A percentile compares a stretch with the other conserved stretches of the same genome.
phyloP scores from a whole-genome alignment of 148 eudicot species.

The Rheum nobile region DNA sequence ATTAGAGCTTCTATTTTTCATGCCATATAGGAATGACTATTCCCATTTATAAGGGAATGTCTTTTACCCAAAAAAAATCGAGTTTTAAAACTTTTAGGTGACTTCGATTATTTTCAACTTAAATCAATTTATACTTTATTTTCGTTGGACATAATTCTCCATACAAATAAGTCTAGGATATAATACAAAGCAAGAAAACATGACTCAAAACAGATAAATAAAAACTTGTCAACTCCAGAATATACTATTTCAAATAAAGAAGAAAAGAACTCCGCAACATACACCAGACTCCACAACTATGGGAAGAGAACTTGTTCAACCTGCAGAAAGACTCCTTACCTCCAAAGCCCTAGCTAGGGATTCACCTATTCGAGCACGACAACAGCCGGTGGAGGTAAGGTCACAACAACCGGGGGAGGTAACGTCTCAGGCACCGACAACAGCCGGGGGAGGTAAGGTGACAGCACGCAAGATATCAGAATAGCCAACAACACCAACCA shows the following conservation, averaged over 20 bases:
- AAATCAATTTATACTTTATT: neutral
- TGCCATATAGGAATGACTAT: too few relatives aligned
- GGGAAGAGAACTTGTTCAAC: neutral
- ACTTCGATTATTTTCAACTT: too few relatives aligned
- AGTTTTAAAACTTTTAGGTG: too few relatives aligned
- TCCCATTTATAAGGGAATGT: too few relatives aligned
- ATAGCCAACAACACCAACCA: conserved; percentile 84
- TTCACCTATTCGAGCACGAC: neutral
- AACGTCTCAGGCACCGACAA: neutral
- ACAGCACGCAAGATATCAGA: conserved; percentile 83
- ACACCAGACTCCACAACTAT: neutral
- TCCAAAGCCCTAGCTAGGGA: neutral
- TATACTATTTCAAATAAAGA: too few relatives aligned
- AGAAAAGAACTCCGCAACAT: too few relatives aligned
- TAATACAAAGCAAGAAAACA: too few relatives aligned
- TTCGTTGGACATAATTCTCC: neutral
- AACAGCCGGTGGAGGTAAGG: conserved; percentile 27
- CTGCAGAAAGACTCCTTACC: neutral
- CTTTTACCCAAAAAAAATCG: too few relatives aligned
- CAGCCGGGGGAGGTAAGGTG: conserved; percentile 32
- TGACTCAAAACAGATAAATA: too few relatives aligned
- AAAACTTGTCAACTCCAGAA: too few relatives aligned
- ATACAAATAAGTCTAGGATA: neutral
- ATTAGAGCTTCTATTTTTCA: too few relatives aligned
- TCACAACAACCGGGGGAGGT: conserved; percentile 30